phyloP scores from a whole-genome alignment of 169 alveolate species.

The Perkinsus marinus region DNA sequence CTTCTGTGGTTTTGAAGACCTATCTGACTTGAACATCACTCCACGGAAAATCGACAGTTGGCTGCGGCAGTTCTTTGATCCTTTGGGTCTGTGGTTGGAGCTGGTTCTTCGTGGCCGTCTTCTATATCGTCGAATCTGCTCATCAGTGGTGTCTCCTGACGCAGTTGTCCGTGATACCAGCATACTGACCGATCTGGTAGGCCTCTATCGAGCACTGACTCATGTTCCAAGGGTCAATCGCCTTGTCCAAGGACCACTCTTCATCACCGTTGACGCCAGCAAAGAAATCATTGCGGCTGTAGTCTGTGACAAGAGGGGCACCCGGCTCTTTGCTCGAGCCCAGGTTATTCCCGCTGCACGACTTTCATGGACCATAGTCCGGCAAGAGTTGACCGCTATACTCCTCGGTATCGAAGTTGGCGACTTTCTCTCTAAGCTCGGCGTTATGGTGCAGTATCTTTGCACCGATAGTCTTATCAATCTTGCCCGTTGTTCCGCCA shows the following conservation, averaged over 20 bases:
- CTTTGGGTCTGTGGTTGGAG: not conserved
- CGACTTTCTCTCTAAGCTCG: not conserved
- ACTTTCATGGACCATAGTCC: not conserved
- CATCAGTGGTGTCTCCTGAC: not conserved
- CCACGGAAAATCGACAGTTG: not conserved
- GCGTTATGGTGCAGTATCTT: not conserved
- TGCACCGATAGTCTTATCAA: not conserved
- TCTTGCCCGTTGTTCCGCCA: not conserved
- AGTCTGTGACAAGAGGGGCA: not conserved
- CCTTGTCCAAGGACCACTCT: not conserved
- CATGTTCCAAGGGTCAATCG: not conserved
- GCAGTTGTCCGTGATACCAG: not conserved
- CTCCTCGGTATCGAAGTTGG: not conserved
- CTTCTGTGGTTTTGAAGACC: not conserved
- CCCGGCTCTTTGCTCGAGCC: not conserved
- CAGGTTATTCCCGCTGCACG: not conserved
- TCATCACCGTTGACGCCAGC: not conserved
- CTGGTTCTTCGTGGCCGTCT: not conserved
- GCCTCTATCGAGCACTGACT: not conserved
- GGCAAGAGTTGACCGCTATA: not conserved
- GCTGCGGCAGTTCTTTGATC: not conserved
- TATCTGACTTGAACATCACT: not conserved
- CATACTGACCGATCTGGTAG: not conserved
- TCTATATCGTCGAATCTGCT: not conserved
- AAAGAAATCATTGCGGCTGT: not conserved